Base-by-base conservation (phyloP, 805 yeast species). In the Ascoidea rubescens region DNA sequence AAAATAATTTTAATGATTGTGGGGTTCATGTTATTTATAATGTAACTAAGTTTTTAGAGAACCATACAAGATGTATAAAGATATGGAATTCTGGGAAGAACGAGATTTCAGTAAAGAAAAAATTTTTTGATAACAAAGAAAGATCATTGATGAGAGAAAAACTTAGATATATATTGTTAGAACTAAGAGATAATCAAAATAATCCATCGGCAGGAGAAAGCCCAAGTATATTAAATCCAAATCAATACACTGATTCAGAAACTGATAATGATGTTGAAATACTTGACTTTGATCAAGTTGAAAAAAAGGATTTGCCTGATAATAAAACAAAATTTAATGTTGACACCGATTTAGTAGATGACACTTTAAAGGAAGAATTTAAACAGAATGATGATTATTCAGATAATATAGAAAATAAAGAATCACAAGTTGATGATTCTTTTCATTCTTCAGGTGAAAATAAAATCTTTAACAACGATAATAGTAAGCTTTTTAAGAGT, bases 11-110 rank as follows among this genome's bases (percentile, higher is more conserved):
- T 67, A 87, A 89, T 62, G 99, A 93, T 64, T 93, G 99, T 69
- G 99, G 99, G 1, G 79, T 93, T 21, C 96, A 87, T 67, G 86
- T 91, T 1, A 82, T 93, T 14, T 82, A 82, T 58, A 89, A 85
- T 59, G 73, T 82, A 10, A 69, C 71, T 53, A 78, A 74, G 56
- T 81, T 87, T 65, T 69, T 83, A 48, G 67, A 68, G 30, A 65
- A 76, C 45, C 77, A 80, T 0, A 58, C 58, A 0, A 69, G 63
- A 30, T 81, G 87, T 50, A 67, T 76, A 48, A 62, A 62, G 46
- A 56, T 76, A 8, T 80, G 86, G 86, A 62, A 67, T 53, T 58
- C 51, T 16, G 53, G 16, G 42, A 17, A 62, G 4, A 59, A 53
- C 16, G 50, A 52, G 51, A 56, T 56, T 14, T 46, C 50, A 7